phyloP scores from a whole-genome alignment of 371 early-diverging fungal genomes.

The Conidiobolus coronatus region DNA sequence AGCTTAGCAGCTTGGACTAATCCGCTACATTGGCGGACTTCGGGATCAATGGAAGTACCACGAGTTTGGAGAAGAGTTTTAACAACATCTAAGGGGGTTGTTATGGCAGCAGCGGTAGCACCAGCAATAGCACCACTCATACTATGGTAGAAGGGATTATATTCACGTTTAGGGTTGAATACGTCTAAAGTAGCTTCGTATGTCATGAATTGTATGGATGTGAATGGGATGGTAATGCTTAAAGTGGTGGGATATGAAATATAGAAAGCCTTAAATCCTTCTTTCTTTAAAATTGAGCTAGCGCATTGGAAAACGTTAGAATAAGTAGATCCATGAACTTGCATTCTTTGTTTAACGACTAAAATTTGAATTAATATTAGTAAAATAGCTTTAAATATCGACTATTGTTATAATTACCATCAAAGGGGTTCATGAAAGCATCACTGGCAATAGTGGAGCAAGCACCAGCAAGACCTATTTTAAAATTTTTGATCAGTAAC shows the following conservation, averaged over 20 bases:
- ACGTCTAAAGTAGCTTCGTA: conserved; percentile 60
- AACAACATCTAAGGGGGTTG: conserved; percentile 81
- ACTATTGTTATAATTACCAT: conserved; percentile 23
- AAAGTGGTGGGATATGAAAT: conserved; percentile 80
- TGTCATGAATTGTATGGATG: conserved; percentile 67
- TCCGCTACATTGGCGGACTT: conserved; percentile 40
- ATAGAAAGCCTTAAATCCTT: conserved; percentile 71
- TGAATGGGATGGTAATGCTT: conserved; percentile 76
- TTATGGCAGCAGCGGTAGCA: conserved; percentile 67
- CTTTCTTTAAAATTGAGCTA: conserved; percentile 25
- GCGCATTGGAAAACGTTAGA: conserved; percentile 39
- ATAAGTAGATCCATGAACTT: conserved; percentile 37
- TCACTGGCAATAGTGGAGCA: conserved; percentile 75
- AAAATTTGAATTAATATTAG: not conserved
- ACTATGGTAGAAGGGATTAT: conserved; percentile 69
- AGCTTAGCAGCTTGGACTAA: conserved; percentile 40
- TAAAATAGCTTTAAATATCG: not conserved
- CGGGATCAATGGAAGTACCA: conserved; percentile 39
- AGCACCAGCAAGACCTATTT: conserved; percentile 57
- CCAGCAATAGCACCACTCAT: conserved; percentile 78
- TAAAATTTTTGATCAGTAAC: not conserved
- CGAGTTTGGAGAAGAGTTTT: conserved; percentile 86
- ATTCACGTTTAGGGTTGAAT: conserved; percentile 48
- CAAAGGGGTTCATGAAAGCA: conserved; percentile 85
- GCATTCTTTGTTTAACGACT: conserved; percentile 90